Evolutionary conservation across 2,329 filamentous ascomycete species (phyloP).

Genomic region (Colletotrichum viniferum): DNA sequence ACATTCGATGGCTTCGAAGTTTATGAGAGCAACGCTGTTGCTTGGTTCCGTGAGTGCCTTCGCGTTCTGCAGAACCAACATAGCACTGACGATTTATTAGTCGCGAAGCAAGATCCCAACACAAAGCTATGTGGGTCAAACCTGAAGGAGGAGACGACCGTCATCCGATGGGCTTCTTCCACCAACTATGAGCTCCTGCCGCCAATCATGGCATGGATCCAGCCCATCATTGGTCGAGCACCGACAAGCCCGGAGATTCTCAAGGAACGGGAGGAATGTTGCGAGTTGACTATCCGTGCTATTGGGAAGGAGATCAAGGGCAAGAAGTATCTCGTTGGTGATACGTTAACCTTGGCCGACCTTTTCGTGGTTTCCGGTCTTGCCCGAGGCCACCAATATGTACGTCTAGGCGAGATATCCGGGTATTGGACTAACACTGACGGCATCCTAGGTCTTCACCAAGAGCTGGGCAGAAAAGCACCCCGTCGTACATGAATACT

Average conservation of each 20-base stretch:
- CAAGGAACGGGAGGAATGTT: neutral
- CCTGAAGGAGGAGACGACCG: neutral
- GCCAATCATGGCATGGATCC: neutral
- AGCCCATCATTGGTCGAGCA: neutral
- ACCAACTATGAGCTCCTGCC: neutral
- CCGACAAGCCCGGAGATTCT: neutral
- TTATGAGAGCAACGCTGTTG: neutral
- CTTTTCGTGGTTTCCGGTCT: neutral
- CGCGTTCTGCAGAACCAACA: accelerated
- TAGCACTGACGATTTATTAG: neutral
- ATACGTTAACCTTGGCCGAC: neutral
- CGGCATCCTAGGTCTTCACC: neutral
- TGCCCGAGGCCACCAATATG: neutral
- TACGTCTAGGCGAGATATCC: neutral
- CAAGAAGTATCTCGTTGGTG: neutral
- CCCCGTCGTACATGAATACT: neutral
- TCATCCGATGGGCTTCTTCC: neutral
- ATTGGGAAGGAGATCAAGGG: neutral
- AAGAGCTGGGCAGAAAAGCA: neutral
- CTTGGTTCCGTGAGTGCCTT: neutral
- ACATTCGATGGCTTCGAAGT: neutral
- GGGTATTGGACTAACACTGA: neutral
- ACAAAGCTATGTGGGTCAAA: neutral
- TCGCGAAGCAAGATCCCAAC: neutral
- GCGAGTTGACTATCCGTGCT: neutral